Base-by-base conservation (phyloP, 2,329 filamentous ascomycete genomes). In the Aspergillus sp. region DNA sequence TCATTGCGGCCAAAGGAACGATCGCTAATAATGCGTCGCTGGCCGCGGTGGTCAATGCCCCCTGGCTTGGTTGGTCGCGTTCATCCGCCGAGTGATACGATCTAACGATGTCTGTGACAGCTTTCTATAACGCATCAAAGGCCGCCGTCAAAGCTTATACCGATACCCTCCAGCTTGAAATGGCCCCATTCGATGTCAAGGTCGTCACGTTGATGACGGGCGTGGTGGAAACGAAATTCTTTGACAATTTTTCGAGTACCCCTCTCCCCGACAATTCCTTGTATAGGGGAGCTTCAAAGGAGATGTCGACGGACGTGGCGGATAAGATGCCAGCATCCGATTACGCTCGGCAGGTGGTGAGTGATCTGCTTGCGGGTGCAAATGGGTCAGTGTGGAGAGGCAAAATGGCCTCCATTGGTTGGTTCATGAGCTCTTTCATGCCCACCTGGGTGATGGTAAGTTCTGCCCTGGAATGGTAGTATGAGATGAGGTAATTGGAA, bases 1-100 rank as follows among this genome's bases (percentile, higher is more conserved):
- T 71, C 1, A 62, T 68, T 17, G 50, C 58, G 3, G 51, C 58
- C 3, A 61, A 59, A 25, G 65, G 62, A 1, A 56, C 58, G 5
- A 47, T 71, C 10, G 56, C 65, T 3, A 69, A 68, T 54, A 58
- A 63, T 20, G 60, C 53, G 5, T 69, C 65, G 1, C 47, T 65
- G 34, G 60, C 54, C 1, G 57, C 51, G 19, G 61, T 59, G 25
- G 52, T 66, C 19, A 29, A 44, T 29, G 20, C 49, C 10, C 48
- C 55, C 2, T 56, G 52, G 54, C 10, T 25, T 34, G 40, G 40
- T 42, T 42, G 6, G 40, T 42, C 5, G 20, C 3, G 10, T 2
- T 11, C 2, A 16, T 16, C 20, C 40, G 5, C 3, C 17, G 13
- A 2, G 7, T 5, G 14, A 14, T 17, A 5, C 6, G 4, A 6